phyloP scores from a whole-genome alignment of 1,139 yeast species.

The Pneumocystis oryctolagi region DNA sequence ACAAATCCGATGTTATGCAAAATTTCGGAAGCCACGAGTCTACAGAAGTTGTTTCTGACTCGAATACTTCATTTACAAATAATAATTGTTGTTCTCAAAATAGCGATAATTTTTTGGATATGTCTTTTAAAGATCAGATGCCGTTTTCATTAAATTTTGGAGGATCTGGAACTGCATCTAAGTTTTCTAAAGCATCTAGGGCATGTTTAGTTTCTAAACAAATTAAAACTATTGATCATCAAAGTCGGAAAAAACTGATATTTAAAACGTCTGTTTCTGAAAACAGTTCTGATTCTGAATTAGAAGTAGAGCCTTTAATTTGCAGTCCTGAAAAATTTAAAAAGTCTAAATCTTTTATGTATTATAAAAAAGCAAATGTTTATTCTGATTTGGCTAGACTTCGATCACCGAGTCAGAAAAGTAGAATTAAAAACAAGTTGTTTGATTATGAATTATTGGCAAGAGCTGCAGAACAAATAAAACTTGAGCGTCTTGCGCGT shows the following conservation, averaged over 20 bases:
- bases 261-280: background rate
- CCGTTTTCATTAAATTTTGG: background rate
- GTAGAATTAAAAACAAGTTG: slow-evolving; percentile 14
- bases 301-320: background rate
- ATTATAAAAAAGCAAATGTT: background rate
- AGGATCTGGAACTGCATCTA: background rate
- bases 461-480: slow-evolving; percentile 23
- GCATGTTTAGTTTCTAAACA: background rate
- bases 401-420: slow-evolving; percentile 11
- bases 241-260: slow-evolving; percentile 1
- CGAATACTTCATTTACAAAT: background rate
- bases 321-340: background rate
- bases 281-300: background rate
- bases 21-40: slow-evolving; percentile 8
- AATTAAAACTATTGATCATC: slow-evolving; percentile 7
- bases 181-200: background rate
- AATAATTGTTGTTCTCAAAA: background rate
- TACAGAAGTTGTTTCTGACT: slow-evolving; percentile 1
- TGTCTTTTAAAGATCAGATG: background rate
- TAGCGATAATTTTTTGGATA: slow-evolving; percentile 3
- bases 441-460: slow-evolving; percentile 16
- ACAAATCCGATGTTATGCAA: background rate
- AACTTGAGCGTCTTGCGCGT: slow-evolving; percentile 19
- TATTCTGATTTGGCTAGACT: slow-evolving; percentile 8
- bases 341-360: background rate